A percentile compares a stretch with the other conserved stretches of the same genome.
Conservation (phyloP, 192 early-diverging fungal genomes). For the Podila horticola region DNA sequence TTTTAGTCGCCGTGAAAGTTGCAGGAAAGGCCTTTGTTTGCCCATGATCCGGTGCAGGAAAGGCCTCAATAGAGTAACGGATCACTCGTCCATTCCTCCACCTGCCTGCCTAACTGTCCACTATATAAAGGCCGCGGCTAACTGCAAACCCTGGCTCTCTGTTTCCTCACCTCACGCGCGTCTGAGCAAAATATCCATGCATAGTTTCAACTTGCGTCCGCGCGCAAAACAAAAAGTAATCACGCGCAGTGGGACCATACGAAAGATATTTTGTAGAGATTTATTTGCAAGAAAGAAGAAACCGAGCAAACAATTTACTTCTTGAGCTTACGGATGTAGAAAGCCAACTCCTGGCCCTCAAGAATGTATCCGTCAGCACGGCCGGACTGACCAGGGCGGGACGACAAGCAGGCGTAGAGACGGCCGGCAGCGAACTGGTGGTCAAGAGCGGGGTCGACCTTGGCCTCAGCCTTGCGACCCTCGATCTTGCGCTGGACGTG, state of each 20-base stretch:
- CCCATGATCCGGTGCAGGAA: no score
- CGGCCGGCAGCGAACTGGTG: conserved; percentile 96
- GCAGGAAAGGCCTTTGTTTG: no score
- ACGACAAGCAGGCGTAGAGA: conserved; percentile 92
- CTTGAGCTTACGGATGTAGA: conserved; percentile 78
- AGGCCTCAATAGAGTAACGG: no score
- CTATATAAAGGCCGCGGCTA: no score
- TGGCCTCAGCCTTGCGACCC: conserved; percentile 81
- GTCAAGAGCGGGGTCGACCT: conserved; percentile 88
- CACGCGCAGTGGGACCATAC: not conserved
- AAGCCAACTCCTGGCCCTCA: conserved; percentile 99
- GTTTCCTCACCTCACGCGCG: not conserved
- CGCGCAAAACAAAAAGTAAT: no score
- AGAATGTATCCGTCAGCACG: conserved; percentile 98
- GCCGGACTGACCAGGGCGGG: conserved; percentile 98
- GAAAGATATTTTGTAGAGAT: not conserved
- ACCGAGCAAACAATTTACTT: conserved; percentile 39
- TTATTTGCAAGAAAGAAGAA: conserved; percentile 10
- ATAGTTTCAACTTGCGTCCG: not conserved
- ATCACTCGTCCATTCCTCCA: no score
- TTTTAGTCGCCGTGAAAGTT: no score
- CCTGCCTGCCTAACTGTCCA: no score
- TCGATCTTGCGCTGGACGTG: conserved; percentile 90
- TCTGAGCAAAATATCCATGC: not conserved
- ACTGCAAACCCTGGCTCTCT: no score